Percentiles rank a stretch among this genome's conserved stretches.
Conservation (phyloP, 805 yeast genomes). For the Hyphopichia homilentoma region DNA sequence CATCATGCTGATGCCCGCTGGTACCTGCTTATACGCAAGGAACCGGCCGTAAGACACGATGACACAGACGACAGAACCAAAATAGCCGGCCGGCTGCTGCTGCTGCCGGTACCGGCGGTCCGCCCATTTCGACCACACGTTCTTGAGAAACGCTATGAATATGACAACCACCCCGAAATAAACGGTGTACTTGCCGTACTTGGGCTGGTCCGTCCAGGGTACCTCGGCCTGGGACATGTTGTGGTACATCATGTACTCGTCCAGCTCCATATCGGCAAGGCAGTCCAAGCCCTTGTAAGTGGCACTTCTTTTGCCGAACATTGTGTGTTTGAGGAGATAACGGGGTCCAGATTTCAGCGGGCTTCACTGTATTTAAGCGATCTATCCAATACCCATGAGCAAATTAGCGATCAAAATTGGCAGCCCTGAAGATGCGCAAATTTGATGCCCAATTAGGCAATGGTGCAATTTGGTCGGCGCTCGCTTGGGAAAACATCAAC, state of each 20-base stretch:
- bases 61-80: constrained; percentile 24
- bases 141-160: constrained; percentile 29
- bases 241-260: constrained; percentile 14
- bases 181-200: constrained; percentile 35
- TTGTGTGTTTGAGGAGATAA: too few relatives aligned
- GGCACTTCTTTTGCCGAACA: constrained; percentile 11
- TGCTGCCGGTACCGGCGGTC: constrained; percentile 17
- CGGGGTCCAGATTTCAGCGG: too few relatives aligned
- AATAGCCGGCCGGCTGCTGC: constrained; percentile 6
- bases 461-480: too few relatives aligned
- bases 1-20: constrained; percentile 16
- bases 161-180: constrained; percentile 39
- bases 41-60: constrained; percentile 29
- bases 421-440: too few relatives aligned
- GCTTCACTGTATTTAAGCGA: too few relatives aligned
- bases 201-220: constrained; percentile 22
- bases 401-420: too few relatives aligned
- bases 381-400: too few relatives aligned
- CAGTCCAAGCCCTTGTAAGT: constrained; percentile 37
- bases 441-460: too few relatives aligned
- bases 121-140: constrained; percentile 21
- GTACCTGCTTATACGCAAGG: constrained; percentile 31
- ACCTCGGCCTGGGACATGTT: constrained; percentile 27
- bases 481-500: too few relatives aligned
- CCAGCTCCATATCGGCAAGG: constrained; percentile 24